phyloP scores from a whole-genome alignment of 1,139 yeast species.

The Hyphopichia fennica region DNA sequence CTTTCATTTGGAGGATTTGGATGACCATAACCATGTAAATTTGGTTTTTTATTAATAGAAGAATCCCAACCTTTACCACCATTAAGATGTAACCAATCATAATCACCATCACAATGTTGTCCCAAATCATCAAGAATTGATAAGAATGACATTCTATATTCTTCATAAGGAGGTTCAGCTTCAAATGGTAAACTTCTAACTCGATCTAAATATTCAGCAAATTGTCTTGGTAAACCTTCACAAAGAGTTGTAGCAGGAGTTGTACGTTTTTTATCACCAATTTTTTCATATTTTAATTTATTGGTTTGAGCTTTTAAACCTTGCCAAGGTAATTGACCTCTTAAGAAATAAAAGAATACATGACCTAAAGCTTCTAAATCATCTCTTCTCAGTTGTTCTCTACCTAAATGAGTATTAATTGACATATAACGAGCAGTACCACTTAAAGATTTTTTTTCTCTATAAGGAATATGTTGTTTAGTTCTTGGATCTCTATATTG shows the following conservation, averaged over 20 bases:
- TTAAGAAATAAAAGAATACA: slow-evolving; percentile 87
- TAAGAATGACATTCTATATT: slow-evolving; percentile 72
- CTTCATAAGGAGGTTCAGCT: slow-evolving; percentile 92
- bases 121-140: slow-evolving; percentile 72
- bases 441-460: slow-evolving; percentile 89
- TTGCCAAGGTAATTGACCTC: slow-evolving; percentile 98
- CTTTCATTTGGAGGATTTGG: slow-evolving; percentile 56
- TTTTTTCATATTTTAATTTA: slow-evolving; percentile 93
- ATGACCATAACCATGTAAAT: slow-evolving; percentile 87
- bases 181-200: slow-evolving; percentile 86
- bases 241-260: slow-evolving; percentile 79
- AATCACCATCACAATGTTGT: slow-evolving; percentile 78
- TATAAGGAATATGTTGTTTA: slow-evolving; percentile 92
- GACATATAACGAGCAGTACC: slow-evolving; percentile 99
- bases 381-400: slow-evolving; percentile 95
- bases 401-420: slow-evolving; percentile 93
- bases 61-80: slow-evolving; percentile 94
- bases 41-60: slow-evolving; percentile 78
- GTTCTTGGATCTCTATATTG: slow-evolving; percentile 95
- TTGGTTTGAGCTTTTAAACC: slow-evolving; percentile 98
- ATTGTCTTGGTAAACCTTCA: slow-evolving; percentile 80
- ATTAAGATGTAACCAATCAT: slow-evolving; percentile 93
- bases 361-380: slow-evolving; percentile 95
- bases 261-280: slow-evolving; percentile 90
- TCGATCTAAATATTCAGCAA: slow-evolving; percentile 80